These are phyloP conservation scores for Nissolia schottii DNA, from an alignment of 306 rosid species.

Conservation along the genomic window DNA sequence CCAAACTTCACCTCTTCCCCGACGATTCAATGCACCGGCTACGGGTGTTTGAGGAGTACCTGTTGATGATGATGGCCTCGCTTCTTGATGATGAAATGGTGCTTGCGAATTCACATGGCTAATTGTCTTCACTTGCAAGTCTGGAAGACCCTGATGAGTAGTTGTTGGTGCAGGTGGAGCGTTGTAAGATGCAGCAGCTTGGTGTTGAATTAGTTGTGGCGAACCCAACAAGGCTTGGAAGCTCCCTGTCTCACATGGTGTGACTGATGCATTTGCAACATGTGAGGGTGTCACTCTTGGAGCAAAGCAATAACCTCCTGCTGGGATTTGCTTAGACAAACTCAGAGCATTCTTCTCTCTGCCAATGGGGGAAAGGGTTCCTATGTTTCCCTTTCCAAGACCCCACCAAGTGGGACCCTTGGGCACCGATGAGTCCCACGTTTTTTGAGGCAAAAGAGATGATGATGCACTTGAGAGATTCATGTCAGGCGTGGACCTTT, in stretches of 20 bases:
- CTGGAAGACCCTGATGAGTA: not conserved
- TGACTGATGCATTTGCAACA: not conserved
- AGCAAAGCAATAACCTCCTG: too few species aligned
- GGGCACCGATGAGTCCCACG: too few species aligned
- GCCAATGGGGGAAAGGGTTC: too few species aligned
- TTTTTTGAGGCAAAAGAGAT: not conserved
- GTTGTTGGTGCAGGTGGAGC: not conserved
- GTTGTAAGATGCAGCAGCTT: not conserved
- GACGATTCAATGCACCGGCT: not conserved
- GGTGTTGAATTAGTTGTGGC: not conserved
- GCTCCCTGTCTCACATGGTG: not conserved
- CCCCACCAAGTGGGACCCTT: too few species aligned
- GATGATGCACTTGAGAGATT: not conserved
- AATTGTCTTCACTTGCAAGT: not conserved
- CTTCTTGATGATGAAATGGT: not conserved
- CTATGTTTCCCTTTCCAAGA: too few species aligned
- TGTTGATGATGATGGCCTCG: not conserved
- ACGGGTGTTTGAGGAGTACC: not conserved
- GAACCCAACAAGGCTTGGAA: constrained; percentile 4
- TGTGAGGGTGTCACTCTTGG: not conserved
- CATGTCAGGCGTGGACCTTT: not conserved
- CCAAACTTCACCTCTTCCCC: not conserved
- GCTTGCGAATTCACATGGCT: not conserved
- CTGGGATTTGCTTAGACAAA: too few species aligned
- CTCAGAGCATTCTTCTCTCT: too few species aligned